Conservation (phyloP, 305 asterid species). For the Fraxinus floribunda region DNA sequence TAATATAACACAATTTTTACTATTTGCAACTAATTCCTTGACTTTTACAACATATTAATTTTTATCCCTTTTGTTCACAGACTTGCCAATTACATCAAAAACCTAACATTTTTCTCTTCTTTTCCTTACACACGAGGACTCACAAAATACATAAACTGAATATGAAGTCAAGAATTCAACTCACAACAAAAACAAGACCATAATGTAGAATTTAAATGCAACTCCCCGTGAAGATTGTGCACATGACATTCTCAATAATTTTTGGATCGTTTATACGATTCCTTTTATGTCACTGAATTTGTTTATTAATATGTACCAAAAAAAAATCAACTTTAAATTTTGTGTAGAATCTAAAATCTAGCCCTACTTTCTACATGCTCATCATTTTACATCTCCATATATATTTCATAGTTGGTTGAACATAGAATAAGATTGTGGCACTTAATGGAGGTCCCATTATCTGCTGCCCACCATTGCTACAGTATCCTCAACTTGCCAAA, state of each 20-base stretch:
- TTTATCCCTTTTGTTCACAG: too few species aligned
- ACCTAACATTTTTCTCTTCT: too few species aligned
- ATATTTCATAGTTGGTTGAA: neutral
- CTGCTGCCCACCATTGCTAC: neutral
- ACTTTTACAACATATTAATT: too few species aligned
- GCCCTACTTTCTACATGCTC: neutral
- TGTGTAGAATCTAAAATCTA: neutral
- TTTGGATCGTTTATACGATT: neutral
- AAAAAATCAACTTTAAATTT: neutral
- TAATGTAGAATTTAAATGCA: neutral
- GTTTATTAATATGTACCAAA: neutral
- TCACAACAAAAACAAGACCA: neutral
- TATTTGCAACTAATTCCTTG: too few species aligned
- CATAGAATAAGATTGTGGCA: neutral
- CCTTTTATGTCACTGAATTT: neutral
- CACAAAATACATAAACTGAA: neutral
- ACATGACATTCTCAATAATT: neutral
- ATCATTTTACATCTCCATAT: neutral
- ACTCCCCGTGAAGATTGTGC: neutral
- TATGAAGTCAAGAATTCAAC: too few species aligned
- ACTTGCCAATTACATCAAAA: too few species aligned
- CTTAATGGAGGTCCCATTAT: neutral
- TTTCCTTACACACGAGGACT: neutral
- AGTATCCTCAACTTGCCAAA: neutral
- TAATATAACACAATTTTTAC: too few species aligned